Base-by-base conservation (phyloP, 495 filamentous ascomycete species). In the Penicillium robsamsonii region DNA sequence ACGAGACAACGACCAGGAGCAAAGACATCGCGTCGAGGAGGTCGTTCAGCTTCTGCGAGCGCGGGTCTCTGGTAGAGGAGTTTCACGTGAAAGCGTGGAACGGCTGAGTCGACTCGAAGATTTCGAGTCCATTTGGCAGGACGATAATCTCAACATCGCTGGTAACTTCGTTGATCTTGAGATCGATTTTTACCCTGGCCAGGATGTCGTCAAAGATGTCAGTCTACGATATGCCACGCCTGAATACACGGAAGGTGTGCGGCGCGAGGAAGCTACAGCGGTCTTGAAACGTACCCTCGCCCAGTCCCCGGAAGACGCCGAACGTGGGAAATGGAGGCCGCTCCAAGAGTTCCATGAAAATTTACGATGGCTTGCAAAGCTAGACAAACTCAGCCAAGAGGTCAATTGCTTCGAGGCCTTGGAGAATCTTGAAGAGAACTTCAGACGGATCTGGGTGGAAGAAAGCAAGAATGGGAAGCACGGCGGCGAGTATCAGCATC, bases 341-440 rank as follows among this genome's bases (percentile, higher is more conserved):
- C 73, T 96, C 22, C 80, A 84, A 20, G 74, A 75, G 4, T 97
- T 97, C 67, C 84, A 88, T 18, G 80, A 77, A 41, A 97, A 96
- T 70, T 73, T 98, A 44, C 87, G 90, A 63, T 82, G 87, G 58
- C 75, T 97, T 41, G 87, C 89, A 2, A 80, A 76, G 8, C 76
- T 95, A 58, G 94, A 98, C 66, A 86, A 84, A 60, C 78, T 96
- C 57, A 93, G 92, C 68, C 86, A 86, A 31, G 83, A 83, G 20
- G 77, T 96, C 10, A 94, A 92, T 60, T 91, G 94, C 69, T 91
- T 92, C 66, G 90, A 94, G 70, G 94, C 92, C 6, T 79, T 97
- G 15, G 88, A 88, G 30, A 91, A 91, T 7, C 77, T 98, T 61
- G 94, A 59, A 83, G 88, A 71, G 68, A 86, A 59, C 82, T 85